Evolutionary conservation across 2,329 filamentous ascomycete genomes (phyloP).

Genomic region (Penicillium expansum): DNA sequence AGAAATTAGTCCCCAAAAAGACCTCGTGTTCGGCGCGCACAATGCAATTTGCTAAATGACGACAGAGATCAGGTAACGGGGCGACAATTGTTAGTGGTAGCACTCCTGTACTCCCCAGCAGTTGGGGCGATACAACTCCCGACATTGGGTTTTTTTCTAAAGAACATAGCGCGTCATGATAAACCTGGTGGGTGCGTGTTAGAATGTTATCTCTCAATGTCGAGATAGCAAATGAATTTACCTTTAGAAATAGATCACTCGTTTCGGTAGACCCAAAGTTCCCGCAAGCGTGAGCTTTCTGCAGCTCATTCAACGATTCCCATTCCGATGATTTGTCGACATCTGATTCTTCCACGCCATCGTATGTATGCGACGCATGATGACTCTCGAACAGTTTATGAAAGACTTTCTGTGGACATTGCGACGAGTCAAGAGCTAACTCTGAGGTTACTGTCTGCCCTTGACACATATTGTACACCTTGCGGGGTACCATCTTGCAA

Average conservation of each 20-base stretch:
- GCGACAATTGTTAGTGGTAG: conserved; percentile 69
- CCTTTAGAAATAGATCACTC: conserved; percentile 65
- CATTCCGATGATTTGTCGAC: conserved; percentile 18
- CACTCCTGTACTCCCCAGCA: conserved; percentile 61
- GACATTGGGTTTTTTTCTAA: conserved; percentile 42
- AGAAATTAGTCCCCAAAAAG: conserved; percentile 72
- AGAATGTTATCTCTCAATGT: not conserved
- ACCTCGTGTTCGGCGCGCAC: conserved; percentile 70
- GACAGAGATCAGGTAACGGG: conserved; percentile 66
- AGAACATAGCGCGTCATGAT: conserved; percentile 59
- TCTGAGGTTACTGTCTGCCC: conserved; percentile 57
- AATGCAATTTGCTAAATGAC: conserved; percentile 75
- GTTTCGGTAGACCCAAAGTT: conserved; percentile 64
- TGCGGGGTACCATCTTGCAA: conserved; percentile 43
- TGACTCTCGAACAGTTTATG: conserved; percentile 53
- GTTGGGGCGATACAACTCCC: conserved; percentile 55
- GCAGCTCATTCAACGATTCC: conserved; percentile 46
- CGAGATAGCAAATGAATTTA: conserved; percentile 20
- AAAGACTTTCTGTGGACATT: conserved; percentile 55
- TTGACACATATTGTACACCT: conserved; percentile 54
- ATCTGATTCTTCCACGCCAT: conserved; percentile 24
- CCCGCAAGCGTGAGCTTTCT: conserved; percentile 60
- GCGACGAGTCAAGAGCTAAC: conserved; percentile 53
- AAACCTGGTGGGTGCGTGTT: conserved; percentile 47
- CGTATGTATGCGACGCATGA: not conserved